Base-by-base conservation (phyloP, 148 eudicot species). In the Chenopodium berlandieri region DNA sequence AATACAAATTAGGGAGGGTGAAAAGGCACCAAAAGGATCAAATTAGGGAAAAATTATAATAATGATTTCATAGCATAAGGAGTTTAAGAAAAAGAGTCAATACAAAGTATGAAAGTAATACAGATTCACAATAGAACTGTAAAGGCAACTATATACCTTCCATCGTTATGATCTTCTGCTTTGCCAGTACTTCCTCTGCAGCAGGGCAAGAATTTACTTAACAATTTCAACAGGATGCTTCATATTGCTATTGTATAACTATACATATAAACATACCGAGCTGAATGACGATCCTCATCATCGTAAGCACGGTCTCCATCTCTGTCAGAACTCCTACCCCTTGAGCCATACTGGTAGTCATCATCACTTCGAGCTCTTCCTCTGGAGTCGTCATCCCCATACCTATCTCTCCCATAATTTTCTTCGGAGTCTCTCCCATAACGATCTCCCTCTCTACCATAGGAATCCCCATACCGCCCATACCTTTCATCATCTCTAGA, bases 311-410 rank as follows among this genome's bases (percentile, higher is more conserved):
- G 93, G 63, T 88, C 91, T 79, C 90, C 89, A 25, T 94, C 89
- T 84, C 89, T 88, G 76, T 94, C 97, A 85, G 88, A 89, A 83
- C 99, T 97, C 86, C 93, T 93, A 88, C 95, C 88, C 84, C 95
- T 94, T 65, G 92, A 89, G 71, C 88, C 91, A 89, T 88, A 80
- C 56, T 81, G 87, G 72, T 89, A 80, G 48, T 82, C 95, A 86
- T 90, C 97, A 50, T 74, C 77, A 84, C 89, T 90, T 83, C 50
- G 91, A 87, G 92, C 85, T 87, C 97, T 92, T 80, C 97, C 97
- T 40, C 88, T 88, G 78, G 85, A 84, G 40, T 89, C 92, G 78
- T 92, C 99, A 86, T 94, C 99, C 84, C 91, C 86, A 79, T 89
- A 88, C 46, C 85, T 85, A 79, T 89, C 93, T 78, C 91, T 88